A percentile compares a stretch with the other conserved stretches of the same genome.
Conservation (phyloP, 2,329 filamentous ascomycete genomes). For the Trichophyton verrucosum region DNA sequence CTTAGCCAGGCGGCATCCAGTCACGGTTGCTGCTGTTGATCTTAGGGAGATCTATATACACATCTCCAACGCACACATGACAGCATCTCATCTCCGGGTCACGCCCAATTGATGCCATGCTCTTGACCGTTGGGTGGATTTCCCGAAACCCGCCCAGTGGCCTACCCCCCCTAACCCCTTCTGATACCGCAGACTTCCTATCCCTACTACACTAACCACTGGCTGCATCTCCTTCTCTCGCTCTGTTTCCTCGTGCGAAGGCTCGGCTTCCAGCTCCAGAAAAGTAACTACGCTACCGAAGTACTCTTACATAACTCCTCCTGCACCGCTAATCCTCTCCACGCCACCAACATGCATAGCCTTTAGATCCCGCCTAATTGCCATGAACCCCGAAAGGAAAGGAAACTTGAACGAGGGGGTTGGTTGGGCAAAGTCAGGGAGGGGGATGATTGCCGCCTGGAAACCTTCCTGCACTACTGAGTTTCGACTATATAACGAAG, state of each 20-base stretch:
- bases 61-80: background rate
- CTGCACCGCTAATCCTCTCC: background rate
- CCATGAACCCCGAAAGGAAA: background rate
- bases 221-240: background rate
- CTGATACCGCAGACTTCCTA: background rate
- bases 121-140: background rate
- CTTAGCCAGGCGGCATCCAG: background rate
- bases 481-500: background rate
- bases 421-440: background rate
- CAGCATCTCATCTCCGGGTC: background rate
- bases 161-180: background rate
- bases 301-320: background rate
- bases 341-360: constrained; percentile 1
- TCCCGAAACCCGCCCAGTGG: background rate
- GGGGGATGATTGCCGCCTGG: background rate
- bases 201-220: too few species aligned
- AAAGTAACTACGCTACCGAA: too few species aligned
- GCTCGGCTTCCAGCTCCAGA: background rate
- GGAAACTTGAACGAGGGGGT: background rate
- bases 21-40: background rate
- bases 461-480: background rate
- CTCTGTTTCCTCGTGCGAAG: background rate
- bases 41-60: background rate
- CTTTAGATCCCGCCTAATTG: background rate
- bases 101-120: background rate